phyloP scores from a whole-genome alignment of 768 basidiomycete genomes.

The Amanita thiersii region DNA sequence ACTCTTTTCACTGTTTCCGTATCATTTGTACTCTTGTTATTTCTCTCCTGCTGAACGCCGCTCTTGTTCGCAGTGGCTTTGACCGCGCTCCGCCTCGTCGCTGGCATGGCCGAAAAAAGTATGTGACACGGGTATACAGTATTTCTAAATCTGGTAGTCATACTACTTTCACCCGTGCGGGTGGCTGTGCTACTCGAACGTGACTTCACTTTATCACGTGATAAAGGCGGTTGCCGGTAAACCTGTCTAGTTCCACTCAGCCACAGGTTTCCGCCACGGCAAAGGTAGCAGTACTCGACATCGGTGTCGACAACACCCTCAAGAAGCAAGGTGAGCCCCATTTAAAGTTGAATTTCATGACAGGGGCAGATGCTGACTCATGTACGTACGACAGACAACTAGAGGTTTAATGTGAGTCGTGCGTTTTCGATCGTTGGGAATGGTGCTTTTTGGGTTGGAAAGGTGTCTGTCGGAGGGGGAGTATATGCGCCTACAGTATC shows the following conservation, averaged over 20 bases:
- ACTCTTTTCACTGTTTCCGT: constrained; percentile 3
- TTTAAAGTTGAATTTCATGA: constrained; percentile 9
- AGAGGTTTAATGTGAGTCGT: constrained; percentile 28
- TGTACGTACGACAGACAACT: background rate
- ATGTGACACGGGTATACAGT: too few species aligned
- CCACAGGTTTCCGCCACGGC: constrained; percentile 19
- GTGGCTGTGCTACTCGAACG: constrained; percentile 4
- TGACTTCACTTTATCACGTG: constrained; percentile 1
- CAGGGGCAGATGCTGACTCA: constrained; percentile 14
- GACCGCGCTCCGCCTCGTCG: background rate
- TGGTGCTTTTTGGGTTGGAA: background rate
- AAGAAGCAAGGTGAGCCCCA: constrained; percentile 58
- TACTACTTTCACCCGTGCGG: background rate
- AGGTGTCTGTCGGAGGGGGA: background rate
- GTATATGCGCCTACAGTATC: too few species aligned
- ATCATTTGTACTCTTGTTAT: background rate
- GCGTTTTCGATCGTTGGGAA: background rate
- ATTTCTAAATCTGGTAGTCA: too few species aligned
- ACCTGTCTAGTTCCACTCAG: constrained; percentile 7
- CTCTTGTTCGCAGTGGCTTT: background rate
- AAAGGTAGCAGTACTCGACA: constrained; percentile 21
- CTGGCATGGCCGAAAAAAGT: constrained; percentile 1
- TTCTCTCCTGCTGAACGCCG: background rate
- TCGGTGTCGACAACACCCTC: constrained; percentile 52
- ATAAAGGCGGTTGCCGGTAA: constrained; percentile 1